Conservation (phyloP, 768 basidiomycete species). For the Suillus plorans region DNA sequence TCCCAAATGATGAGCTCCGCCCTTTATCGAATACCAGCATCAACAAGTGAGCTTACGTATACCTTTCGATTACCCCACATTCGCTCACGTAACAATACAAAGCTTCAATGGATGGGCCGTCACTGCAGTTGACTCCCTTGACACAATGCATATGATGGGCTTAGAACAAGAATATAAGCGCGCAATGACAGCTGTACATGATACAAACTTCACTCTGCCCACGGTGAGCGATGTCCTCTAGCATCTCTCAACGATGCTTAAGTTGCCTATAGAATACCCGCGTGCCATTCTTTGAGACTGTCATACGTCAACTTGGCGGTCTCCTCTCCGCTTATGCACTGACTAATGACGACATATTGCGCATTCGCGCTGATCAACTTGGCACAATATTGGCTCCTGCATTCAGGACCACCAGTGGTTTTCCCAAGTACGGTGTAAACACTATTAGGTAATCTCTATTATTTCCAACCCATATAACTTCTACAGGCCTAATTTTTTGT, state of each 20-base stretch:
- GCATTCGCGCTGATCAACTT: slow-evolving; percentile 76
- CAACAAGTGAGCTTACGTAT: slow-evolving; percentile 46
- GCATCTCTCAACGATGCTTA: not conserved
- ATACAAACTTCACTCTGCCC: slow-evolving; percentile 48
- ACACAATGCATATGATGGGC: slow-evolving; percentile 83
- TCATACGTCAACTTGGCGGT: slow-evolving; percentile 89
- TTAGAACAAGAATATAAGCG: slow-evolving; percentile 67
- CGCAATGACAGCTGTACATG: slow-evolving; percentile 53
- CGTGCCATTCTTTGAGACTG: slow-evolving; percentile 76
- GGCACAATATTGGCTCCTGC: slow-evolving; percentile 68
- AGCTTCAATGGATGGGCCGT: slow-evolving; percentile 85
- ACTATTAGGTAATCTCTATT: slow-evolving; percentile 45
- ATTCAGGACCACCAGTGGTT: slow-evolving; percentile 67
- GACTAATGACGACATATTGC: slow-evolving; percentile 57
- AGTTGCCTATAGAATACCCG: slow-evolving; percentile 27
- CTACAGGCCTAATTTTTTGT: slow-evolving; percentile 2
- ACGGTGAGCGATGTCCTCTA: slow-evolving; percentile 32
- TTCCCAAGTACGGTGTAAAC: slow-evolving; percentile 73
- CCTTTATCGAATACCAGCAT: slow-evolving; percentile 48
- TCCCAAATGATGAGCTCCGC: slow-evolving; percentile 60
- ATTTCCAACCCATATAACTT: slow-evolving; percentile 14
- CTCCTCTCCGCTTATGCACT: slow-evolving; percentile 82
- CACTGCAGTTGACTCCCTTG: slow-evolving; percentile 77
- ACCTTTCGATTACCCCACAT: slow-evolving; percentile 2
- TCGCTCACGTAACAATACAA: not conserved